Evolutionary conservation across 257 asterid species (phyloP).

Genomic region (Hygrophila difformis): DNA sequence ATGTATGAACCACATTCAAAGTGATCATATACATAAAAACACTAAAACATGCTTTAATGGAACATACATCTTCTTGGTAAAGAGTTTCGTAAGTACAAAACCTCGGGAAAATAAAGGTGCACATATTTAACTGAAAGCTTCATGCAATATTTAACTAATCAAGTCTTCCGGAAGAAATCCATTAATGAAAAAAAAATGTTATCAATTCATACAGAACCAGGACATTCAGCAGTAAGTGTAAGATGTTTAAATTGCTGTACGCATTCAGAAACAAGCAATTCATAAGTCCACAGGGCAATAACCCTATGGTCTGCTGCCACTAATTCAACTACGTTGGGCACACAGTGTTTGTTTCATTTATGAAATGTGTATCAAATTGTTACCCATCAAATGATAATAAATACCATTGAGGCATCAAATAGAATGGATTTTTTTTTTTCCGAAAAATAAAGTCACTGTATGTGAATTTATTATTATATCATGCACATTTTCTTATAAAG

Average conservation of each 20-base stretch:
- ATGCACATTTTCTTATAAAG: no score
- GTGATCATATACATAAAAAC: neutral
- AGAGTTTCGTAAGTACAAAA: neutral
- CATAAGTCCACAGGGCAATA: slow-evolving; percentile 1
- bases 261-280: neutral
- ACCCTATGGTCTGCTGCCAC: slow-evolving; percentile 3
- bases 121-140: slow-evolving; percentile 1
- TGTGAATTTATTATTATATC: no score
- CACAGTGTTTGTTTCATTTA: neutral
- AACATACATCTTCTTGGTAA: slow-evolving; percentile 3
- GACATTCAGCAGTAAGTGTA: slow-evolving; percentile 4
- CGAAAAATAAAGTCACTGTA: no score
- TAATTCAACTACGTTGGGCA: no score
- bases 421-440: no score
- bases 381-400: neutral
- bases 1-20: slow-evolving; percentile 5
- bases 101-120: neutral
- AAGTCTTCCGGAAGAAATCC: slow-evolving; percentile 3
- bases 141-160: neutral
- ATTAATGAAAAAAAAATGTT: neutral
- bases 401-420: no score
- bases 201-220: slow-evolving; percentile 2
- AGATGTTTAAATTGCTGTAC: slow-evolving; percentile 3
- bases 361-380: no score
- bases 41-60: slow-evolving; percentile 3